Percentiles rank a stretch among this genome's conserved stretches.
Evolutionary conservation across 2,329 filamentous ascomycete genomes (phyloP).

Genomic region (Cercospora janseana): DNA sequence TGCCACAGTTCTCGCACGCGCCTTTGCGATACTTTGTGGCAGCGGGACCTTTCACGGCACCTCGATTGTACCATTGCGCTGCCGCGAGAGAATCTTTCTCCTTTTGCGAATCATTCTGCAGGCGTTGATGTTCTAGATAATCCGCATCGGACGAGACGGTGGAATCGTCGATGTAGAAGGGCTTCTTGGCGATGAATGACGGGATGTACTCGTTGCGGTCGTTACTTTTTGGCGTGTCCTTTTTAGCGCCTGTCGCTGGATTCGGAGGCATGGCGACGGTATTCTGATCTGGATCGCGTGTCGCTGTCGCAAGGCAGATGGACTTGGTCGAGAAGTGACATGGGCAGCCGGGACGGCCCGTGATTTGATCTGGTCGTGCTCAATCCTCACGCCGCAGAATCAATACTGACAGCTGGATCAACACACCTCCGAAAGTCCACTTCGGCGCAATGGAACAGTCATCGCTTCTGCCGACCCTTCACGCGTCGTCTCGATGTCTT

Average conservation of each 20-base stretch:
- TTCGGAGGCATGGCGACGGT: conserved; percentile 53
- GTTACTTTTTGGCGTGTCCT: conserved; percentile 73
- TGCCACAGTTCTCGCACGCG: conserved; percentile 96
- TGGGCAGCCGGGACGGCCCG: too few relatives aligned
- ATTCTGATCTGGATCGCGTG: neutral
- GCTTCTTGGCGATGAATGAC: conserved; percentile 94
- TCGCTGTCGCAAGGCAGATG: conserved; percentile 6
- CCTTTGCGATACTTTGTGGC: conserved; percentile 98
- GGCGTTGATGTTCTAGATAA: conserved; percentile 94
- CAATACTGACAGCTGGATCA: conserved; percentile 8
- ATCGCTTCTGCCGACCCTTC: neutral
- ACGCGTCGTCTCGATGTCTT: neutral
- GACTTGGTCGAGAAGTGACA: too few relatives aligned
- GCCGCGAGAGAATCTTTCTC: conserved; percentile 58
- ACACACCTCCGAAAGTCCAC: conserved; percentile 9
- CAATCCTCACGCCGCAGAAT: conserved; percentile 9
- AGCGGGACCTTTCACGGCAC: conserved; percentile 71
- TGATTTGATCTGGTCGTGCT: too few relatives aligned
- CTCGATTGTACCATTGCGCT: conserved; percentile 90
- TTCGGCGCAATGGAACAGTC: conserved; percentile 18
- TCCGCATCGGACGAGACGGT: conserved; percentile 65
- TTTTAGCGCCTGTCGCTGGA: conserved; percentile 18
- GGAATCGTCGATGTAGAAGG: conserved; percentile 87
- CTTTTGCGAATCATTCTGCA: conserved; percentile 60
- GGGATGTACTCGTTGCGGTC: conserved; percentile 98